Base-by-base conservation (phyloP, 805 yeast genomes). In the Saccharomycopsis fibuligera region DNA sequence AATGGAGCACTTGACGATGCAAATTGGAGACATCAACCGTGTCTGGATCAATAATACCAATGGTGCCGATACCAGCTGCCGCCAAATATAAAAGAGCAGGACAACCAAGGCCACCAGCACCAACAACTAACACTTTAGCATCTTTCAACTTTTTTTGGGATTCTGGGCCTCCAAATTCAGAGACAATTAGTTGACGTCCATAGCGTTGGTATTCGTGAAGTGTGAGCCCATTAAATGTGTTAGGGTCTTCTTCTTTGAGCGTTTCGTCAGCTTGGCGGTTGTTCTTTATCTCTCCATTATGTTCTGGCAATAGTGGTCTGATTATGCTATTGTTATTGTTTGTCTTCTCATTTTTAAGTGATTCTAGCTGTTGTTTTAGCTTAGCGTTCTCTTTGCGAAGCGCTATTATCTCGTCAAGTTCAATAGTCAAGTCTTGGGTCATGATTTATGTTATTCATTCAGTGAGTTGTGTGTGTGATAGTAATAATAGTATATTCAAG, bases 81-180 rank as follows among this genome's bases (percentile, higher is more conserved):
- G 82, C 81, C 2, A 93, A 65, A 60, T 93, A 93, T 38, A 86
- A 71, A 43, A 91, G 63, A 0, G 95, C 95, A 0, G 99, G 97
- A 56, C 95, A 83, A 0, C 99, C 98, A 5, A 93, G 70, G 0
- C 99, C 99, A 9, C 99, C 99, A 0, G 97, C 97, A 1, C 99
- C 99, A 5, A 93, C 73, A 0, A 93, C 90, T 23, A 91, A 64
- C 0, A 90, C 76, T 45, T 69, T 75, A 2, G 91, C 50, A 0
- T 63, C 56, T 54, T 80, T 81, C 41, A 93, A 64, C 38, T 65
- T 68, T 5, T 74, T 45, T 62, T 93, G 99, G 2, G 79, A 73
- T 5, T 50, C 50, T 9, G 17, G 21, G 4, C 65, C 64, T 22
- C 89, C 87, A 44, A 89, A 70, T 50, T 78, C 84, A 2, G 95